Evolutionary conservation across 2,329 filamentous ascomycete genomes (phyloP), one percentile per base, ranked within the genome.

Genomic region (Fusarium anthophilum): DNA sequence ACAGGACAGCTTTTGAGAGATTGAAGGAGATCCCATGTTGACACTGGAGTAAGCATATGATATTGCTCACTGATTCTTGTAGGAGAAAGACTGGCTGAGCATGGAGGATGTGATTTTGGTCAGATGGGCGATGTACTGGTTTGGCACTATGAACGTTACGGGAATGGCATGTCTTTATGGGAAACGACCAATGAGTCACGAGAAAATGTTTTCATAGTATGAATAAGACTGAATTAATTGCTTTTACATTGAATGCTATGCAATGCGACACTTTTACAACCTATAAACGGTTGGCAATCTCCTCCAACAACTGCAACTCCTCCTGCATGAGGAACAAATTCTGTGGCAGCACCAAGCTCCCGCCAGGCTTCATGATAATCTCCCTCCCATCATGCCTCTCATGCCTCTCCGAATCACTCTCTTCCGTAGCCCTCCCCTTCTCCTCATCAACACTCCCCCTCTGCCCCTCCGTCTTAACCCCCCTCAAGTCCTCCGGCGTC

Each of bases 401-500:
- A 15, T 74, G 60, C 54, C 65, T 68, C 38, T 74, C 64, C 10
- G 61, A 59, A 47, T 69, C 66, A 43, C 72, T 66, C 28, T 64
- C 72, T 20, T 76, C 76, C 1, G 51, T 69, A 24, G 61, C 57
- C 14, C 50, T 66, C 2, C 63, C 63, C 59, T 72, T 77, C 45
- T 78, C 70, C 28, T 72, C 44, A 22, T 76, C 70, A 10, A 45
- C 53, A 44, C 53, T 68, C 22, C 38, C 56, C 22, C 47, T 51
- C n/a, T 67, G 15, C 1, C 44, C 64, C 37, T 64, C 68, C 2
- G 56, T 69, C 43, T 28, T 64, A 5, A 55, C 8, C 2, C 37
- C 50, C 18, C 24, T 50, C 59, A 82, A 44, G 11, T 82, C 75
- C 24, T 81, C 79, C 0, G 88, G 84, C 3, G 89, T 88, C 90